A percentile compares a stretch with the other conserved stretches of the same genome.
phyloP scores from a whole-genome alignment of 2,329 filamentous ascomycete genomes.

The Exophiala xenobiotica region DNA sequence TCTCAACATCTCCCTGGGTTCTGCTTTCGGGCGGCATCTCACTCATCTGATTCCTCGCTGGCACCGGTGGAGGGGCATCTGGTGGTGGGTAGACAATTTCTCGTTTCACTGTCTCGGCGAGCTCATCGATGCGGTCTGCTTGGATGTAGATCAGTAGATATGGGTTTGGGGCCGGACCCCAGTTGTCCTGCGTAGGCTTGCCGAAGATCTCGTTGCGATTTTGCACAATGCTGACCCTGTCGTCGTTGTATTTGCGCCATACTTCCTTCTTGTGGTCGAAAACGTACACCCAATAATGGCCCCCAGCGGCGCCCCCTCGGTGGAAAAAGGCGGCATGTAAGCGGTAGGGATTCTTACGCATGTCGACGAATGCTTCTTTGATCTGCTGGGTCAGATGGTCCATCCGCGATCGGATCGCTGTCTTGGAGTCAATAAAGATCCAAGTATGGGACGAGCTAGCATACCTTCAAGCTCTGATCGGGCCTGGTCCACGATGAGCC shows the following conservation, averaged over 20 bases:
- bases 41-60: constrained; percentile 20
- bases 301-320: constrained; percentile 64
- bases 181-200: constrained; percentile 21
- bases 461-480: constrained; percentile 24
- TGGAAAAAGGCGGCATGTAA: constrained; percentile 94
- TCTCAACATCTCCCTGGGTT: constrained; percentile 18
- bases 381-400: constrained; percentile 41
- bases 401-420: constrained; percentile 18
- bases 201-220: constrained; percentile 61
- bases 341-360: constrained; percentile 69
- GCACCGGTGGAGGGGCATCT: constrained; percentile 15
- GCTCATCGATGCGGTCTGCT: constrained; percentile 60
- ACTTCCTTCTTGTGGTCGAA: constrained; percentile 77
- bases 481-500: constrained; percentile 21
- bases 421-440: not conserved
- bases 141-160: constrained; percentile 70
- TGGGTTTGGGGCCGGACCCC: constrained; percentile 57
- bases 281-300: constrained; percentile 98
- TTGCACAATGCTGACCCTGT: constrained; percentile 67
- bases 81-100: constrained; percentile 33
- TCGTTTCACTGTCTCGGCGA: constrained; percentile 59
- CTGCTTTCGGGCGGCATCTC: constrained; percentile 14
- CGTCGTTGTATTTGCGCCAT: constrained; percentile 96
- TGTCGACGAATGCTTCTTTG: constrained; percentile 60
- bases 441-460: not conserved